Evolutionary conservation across 1,139 yeast species (phyloP).

Genomic region (Debaryomyces singareniensis): DNA sequence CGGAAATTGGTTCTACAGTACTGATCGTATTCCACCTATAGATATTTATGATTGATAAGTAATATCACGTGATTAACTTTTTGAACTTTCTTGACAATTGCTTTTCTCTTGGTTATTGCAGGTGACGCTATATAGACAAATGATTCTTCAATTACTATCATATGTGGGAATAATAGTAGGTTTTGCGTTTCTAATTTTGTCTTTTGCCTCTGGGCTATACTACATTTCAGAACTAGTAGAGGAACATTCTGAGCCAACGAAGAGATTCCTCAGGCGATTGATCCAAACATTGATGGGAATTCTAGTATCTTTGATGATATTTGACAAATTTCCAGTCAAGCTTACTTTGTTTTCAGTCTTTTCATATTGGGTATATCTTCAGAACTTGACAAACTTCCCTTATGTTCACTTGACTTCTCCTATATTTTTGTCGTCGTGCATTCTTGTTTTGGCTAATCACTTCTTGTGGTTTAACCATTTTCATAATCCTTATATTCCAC

Average conservation of each 20-base stretch:
- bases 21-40: constrained; percentile 91
- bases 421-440: constrained; percentile 63
- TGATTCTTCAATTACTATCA: constrained; percentile 44
- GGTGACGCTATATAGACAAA: too few relatives aligned
- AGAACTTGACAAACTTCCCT: constrained; percentile 77
- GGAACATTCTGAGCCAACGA: constrained; percentile 85
- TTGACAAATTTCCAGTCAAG: constrained; percentile 76
- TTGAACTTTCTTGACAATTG: not conserved
- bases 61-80: constrained; percentile 1
- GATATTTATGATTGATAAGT: constrained; percentile 72
- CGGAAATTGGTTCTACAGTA: constrained; percentile 91
- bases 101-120: not conserved
- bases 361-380: constrained; percentile 68
- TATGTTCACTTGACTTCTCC: constrained; percentile 71
- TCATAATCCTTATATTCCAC: constrained; percentile 58
- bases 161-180: constrained; percentile 70
- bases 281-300: constrained; percentile 54
- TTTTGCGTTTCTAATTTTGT: constrained; percentile 54
- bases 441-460: constrained; percentile 73
- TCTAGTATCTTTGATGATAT: constrained; percentile 50
- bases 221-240: constrained; percentile 89
- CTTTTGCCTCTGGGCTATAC: constrained; percentile 81
- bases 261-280: constrained; percentile 53
- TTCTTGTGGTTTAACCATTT: constrained; percentile 87
- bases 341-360: constrained; percentile 59